Evolutionary conservation across 495 filamentous ascomycete genomes (phyloP), one percentile per base, ranked within the genome.

Genomic region (Aspergillus conjunctus): DNA sequence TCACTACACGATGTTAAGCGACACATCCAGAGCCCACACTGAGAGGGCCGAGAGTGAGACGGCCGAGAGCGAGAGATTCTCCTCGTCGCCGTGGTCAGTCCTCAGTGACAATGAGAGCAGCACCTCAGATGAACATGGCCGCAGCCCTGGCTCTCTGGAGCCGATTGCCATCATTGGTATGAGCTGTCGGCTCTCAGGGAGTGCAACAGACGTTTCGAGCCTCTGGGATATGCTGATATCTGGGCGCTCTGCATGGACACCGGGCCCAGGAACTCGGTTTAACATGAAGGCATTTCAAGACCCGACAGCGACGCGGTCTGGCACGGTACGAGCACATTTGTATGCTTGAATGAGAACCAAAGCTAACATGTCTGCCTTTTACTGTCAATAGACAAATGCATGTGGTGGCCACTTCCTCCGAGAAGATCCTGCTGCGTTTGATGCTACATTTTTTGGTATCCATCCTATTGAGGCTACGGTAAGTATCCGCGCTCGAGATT

Each of bases 361-460:
- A 12, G 54, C 54, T 57, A 48, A 46, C 7, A 11, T 26, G 9
- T 22, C 3, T 41, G 10, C 17, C 9, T 9, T 4, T 7, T 43
- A 1, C 22, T 26, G 17, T 22, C 26, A 3, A 33, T 39, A 72
- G 70, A 69, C 70, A 7, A 72, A 72, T 48, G 66, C 66, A 14
- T 33, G 58, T 20, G 71, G 70, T 0, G 78, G 77, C 4, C 75
- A 81, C 52, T 79, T 80, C 63, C 61, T 89, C 7, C 69, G 82
- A 3, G 75, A 83, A 43, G 79, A 87, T 62, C 64, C 81, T 12
- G 73, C 73, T n/a, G 65, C 68, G 1, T 89, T 89, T 58, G 86
- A 89, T 61, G 75, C 84, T 0, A 56, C 68, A 10, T 85, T 89
- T 62, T 89, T 88, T 68, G 79, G 78, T 49, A 83, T 88, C 60